Evolutionary conservation across 495 filamentous ascomycete genomes (phyloP), one percentile per base, ranked within the genome.

Genomic region (Penicillium goetzii): DNA sequence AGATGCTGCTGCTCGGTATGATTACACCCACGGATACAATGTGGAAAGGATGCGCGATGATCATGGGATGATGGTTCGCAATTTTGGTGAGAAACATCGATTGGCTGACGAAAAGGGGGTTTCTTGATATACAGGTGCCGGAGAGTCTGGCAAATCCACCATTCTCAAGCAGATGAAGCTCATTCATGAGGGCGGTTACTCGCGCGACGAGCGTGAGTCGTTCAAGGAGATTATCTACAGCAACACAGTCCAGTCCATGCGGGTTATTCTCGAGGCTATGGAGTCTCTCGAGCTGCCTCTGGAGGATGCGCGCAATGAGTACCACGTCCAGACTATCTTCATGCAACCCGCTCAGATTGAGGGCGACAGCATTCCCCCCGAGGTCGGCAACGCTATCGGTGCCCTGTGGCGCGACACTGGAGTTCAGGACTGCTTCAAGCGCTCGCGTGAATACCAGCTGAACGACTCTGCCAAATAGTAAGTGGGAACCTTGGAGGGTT

Each of bases 381-480:
- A 98, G 81, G 95, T 97, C 69, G 92, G 94, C 68, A 89, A 86
- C 70, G 95, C 95, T 60, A 97, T 99, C 73, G 91, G 90, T 70
- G 91, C 89, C 64, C 80, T 99, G 56, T 99, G 95, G 95, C 90
- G 88, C 72, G 95, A 99, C 76, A 89, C 87, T 41, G 95, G 95
- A 77, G 94, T 99, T 56, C 95, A 97, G 78, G 87, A 92, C 72
- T 99, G 90, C 80, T 97, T 92, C 86, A 93, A 90, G 85, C 89
- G 90, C 72, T 97, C 91, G 56, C 85, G 92, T 68, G 96, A 99
- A 79, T 99, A 98, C 78, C 94, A 97, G 73, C 80, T 99, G 71
- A 97, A 99, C 80, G 95, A 99, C 79, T 97, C 93, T 36, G 92
- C 94, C 12, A 90, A 89, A 91, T 99, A 99, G 94, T 98, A 85